phyloP scores from a whole-genome alignment of 2,329 filamentous ascomycete species.

The Karstenula rhodostoma region DNA sequence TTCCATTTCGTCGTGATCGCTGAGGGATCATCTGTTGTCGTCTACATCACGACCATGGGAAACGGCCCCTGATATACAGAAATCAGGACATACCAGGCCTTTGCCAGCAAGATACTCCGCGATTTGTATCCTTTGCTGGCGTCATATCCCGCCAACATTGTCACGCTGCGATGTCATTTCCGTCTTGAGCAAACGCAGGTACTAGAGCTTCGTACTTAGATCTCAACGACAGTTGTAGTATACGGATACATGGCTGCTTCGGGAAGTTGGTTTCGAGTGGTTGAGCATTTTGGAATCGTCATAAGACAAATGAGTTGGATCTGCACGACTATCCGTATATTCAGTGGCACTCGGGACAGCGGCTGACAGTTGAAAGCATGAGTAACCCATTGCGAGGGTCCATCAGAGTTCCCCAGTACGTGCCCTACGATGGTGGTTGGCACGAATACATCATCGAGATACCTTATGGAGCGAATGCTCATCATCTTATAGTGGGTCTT shows the following conservation, averaged over 20 bases:
- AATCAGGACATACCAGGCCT: not conserved
- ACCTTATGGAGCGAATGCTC: slow-evolving; percentile 8
- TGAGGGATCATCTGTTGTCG: not conserved
- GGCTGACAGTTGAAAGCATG: not conserved
- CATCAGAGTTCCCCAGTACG: not conserved
- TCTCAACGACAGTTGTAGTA: not conserved
- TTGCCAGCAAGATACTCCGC: not conserved
- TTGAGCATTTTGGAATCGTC: not conserved
- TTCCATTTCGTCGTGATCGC: not conserved
- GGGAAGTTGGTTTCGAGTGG: not conserved
- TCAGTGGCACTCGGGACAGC: not conserved
- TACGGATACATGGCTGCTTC: not conserved
- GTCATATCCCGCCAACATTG: not conserved
- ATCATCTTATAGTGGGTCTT: not conserved
- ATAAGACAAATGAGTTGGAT: not conserved
- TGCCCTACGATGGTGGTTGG: not conserved
- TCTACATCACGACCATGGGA: not conserved
- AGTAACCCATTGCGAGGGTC: not conserved
- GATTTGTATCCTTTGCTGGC: not conserved
- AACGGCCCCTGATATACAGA: not conserved
- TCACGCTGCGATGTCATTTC: not conserved
- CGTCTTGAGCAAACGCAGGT: slow-evolving; percentile 6
- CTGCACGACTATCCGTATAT: not conserved
- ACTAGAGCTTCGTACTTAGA: not conserved
- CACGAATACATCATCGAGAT: not conserved